Evolutionary conservation across 106 monocot genomes (phyloP).

Genomic region (Dendrobium chrysotoxum): DNA sequence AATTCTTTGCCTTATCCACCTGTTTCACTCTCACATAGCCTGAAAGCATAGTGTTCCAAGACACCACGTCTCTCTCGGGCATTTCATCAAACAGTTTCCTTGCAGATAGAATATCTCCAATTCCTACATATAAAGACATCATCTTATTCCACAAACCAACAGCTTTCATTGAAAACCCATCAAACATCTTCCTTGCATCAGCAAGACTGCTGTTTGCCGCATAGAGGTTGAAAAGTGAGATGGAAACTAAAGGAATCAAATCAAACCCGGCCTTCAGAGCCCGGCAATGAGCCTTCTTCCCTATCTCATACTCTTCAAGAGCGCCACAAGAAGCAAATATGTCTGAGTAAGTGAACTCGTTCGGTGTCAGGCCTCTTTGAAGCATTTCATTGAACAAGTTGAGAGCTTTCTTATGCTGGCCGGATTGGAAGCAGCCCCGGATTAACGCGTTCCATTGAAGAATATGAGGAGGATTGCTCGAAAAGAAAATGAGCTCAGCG

Average conservation of each 20-base stretch:
- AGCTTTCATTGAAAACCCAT: conserved; percentile 4
- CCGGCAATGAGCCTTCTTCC: conserved; percentile 21
- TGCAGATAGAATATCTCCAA: conserved; percentile 15
- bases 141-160: conserved; percentile 24
- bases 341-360: conserved; percentile 25
- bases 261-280: conserved; percentile 12
- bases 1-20: not conserved
- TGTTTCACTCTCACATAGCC: conserved; percentile 11
- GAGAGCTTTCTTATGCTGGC: conserved; percentile 6
- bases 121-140: conserved; percentile 8
- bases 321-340: conserved; percentile 10
- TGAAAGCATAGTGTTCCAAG: conserved; percentile 29
- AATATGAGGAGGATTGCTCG: not conserved
- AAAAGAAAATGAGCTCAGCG: conserved; percentile 18
- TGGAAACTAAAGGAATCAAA: not conserved
- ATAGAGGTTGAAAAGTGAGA: conserved; percentile 16
- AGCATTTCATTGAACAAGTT: conserved; percentile 20
- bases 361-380: conserved; percentile 10
- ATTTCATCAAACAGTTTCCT: conserved; percentile 24
- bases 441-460: conserved; percentile 29
- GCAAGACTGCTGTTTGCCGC: not conserved
- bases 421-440: conserved; percentile 18
- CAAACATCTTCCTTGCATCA: conserved; percentile 21
- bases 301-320: not conserved
- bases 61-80: conserved; percentile 23